Percentiles rank a stretch among this genome's conserved stretches.
These are phyloP conservation scores for Schrenkiella parvula DNA, from an alignment of 345 rosid species.

Conservation along the genomic window DNA sequence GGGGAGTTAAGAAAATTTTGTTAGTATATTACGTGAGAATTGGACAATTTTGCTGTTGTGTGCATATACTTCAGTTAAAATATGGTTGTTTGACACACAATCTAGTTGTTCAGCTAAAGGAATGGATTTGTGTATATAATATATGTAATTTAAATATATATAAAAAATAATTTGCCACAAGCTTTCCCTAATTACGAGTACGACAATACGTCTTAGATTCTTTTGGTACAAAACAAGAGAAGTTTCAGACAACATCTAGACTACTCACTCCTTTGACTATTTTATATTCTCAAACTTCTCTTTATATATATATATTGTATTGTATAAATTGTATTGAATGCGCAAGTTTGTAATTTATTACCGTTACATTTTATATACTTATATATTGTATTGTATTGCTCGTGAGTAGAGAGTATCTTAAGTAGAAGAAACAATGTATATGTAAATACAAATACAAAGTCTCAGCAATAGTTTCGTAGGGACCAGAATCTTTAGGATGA, in stretches of 20 bases:
- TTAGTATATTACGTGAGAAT: conserved; percentile 18
- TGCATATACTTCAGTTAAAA: conserved; percentile 1
- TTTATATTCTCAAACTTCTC: no score
- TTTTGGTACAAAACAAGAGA: background rate
- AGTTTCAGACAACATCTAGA: conserved; percentile 6
- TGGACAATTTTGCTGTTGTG: conserved; percentile 9
- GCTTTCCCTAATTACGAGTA: conserved; percentile 17
- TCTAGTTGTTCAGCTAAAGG: conserved; percentile 21
- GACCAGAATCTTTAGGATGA: conserved; percentile 25
- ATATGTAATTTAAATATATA: background rate
- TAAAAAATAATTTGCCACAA: background rate
- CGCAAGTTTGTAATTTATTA: background rate
- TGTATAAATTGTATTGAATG: background rate
- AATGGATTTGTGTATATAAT: background rate
- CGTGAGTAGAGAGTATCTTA: background rate
- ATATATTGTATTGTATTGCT: background rate
- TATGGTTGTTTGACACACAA: conserved; percentile 29
- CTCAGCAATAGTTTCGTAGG: conserved; percentile 16
- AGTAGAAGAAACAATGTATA: background rate
- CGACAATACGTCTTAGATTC: background rate
- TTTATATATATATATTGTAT: no score
- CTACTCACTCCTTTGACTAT: background rate
- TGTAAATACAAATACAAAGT: background rate
- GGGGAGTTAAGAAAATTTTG: background rate
- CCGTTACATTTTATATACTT: background rate